These are phyloP conservation scores for Yamadazyma aaseri DNA, from an alignment of 1,139 yeast species.

Conservation along the genomic window DNA sequence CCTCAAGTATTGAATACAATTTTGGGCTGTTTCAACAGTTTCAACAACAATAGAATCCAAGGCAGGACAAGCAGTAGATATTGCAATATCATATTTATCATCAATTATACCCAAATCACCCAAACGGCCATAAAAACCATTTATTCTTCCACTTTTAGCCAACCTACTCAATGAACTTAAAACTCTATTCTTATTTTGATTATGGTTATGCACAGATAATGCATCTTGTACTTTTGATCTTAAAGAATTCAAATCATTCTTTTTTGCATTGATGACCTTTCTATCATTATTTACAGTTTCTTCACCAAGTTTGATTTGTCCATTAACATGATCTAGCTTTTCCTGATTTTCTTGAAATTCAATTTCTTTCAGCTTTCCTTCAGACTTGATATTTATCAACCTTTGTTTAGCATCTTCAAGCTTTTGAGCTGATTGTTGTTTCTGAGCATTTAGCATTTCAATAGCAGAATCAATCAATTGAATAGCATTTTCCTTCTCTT, in stretches of 20 bases:
- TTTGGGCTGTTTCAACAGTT: slow-evolving; percentile 89
- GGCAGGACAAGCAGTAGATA: slow-evolving; percentile 92
- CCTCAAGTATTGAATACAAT: slow-evolving; percentile 83
- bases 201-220: slow-evolving; percentile 50
- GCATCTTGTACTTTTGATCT: slow-evolving; percentile 72
- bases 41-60: slow-evolving; percentile 93
- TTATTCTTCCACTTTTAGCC: slow-evolving; percentile 77
- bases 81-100: slow-evolving; percentile 84
- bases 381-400: slow-evolving; percentile 47
- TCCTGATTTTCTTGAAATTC: slow-evolving; percentile 40
- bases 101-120: slow-evolving; percentile 92
- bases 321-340: slow-evolving; percentile 47
- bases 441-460: slow-evolving; percentile 54
- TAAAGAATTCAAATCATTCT: slow-evolving; percentile 49
- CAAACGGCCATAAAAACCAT: slow-evolving; percentile 84
- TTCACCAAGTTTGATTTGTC: slow-evolving; percentile 59
- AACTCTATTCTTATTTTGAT: slow-evolving; percentile 72
- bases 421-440: slow-evolving; percentile 42
- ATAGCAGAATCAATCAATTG: slow-evolving; percentile 66
- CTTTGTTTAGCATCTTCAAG: slow-evolving; percentile 47
- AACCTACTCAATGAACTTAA: slow-evolving; percentile 66
- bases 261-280: slow-evolving; percentile 49
- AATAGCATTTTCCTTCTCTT: slow-evolving; percentile 63
- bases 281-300: slow-evolving; percentile 54
- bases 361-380: slow-evolving; percentile 53